phyloP scores from a whole-genome alignment of 1,284 basidiomycete species.

The Cutaneotrichosporon cavernicola region DNA sequence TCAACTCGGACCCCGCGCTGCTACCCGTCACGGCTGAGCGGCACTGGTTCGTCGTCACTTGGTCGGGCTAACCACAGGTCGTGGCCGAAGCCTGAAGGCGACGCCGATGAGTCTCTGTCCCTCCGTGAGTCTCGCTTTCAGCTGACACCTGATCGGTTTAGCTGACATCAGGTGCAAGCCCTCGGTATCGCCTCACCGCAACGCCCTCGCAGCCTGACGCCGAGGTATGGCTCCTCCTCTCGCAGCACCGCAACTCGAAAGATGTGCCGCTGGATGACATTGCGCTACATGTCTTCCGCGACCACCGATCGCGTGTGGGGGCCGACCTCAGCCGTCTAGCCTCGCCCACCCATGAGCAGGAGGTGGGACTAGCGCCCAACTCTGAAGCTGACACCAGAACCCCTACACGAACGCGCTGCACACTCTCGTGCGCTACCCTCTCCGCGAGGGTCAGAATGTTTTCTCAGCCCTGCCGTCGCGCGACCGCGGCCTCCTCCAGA shows the following conservation, averaged over 20 bases:
- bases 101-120: conserved; percentile 8
- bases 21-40: conserved; percentile 60
- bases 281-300: conserved; percentile 61
- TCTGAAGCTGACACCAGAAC: conserved; percentile 14
- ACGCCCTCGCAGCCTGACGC: conserved; percentile 17
- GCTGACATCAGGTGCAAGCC: conserved; percentile 21
- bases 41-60: conserved; percentile 62
- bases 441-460: conserved; percentile 29
- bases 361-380: conserved; percentile 3
- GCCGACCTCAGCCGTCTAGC: conserved; percentile 7
- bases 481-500: conserved; percentile 40
- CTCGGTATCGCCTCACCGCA: conserved; percentile 34
- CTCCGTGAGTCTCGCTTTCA: conserved; percentile 5
- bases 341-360: conserved; percentile 16
- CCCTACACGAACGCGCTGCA: conserved; percentile 74
- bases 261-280: conserved; percentile 65
- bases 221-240: conserved; percentile 75
- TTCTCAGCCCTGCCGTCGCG: conserved; percentile 38
- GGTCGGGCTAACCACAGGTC: conserved; percentile 52
- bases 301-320: conserved; percentile 22
- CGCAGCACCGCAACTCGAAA: conserved; percentile 68
- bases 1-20: conserved; percentile 79
- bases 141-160: neutral
- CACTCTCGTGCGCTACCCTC: conserved; percentile 57
- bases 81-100: conserved; percentile 55